Evolutionary conservation across 345 rosid species (phyloP), one percentile per base, ranked within the genome.

Genomic region (Lepidium didymum): DNA sequence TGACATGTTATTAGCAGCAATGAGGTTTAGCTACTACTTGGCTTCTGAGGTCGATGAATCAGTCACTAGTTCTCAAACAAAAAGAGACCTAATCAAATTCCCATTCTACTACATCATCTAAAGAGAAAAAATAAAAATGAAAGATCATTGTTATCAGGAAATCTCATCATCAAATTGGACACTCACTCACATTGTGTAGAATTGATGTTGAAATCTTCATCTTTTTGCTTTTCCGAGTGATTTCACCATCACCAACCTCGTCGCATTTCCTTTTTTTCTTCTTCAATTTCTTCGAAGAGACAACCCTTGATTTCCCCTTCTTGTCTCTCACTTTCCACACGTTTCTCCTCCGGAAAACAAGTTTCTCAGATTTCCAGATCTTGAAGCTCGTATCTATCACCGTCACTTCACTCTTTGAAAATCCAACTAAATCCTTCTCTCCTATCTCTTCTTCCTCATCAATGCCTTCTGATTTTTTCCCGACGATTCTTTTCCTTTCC

Each of bases 381-480:
- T 72, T 68, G 25, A 79, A 82, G 84, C 96, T 88, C 9, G 96
- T 90, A 68, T 94, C 99, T 10, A 94, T 94, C 41, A 94, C 92
- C 3, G 96, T 88, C 79, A 90, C 97, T 69, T 94, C 99, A 58
- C 97, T 88, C 77, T 87, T 88, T 59, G 99, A 88, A 64, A 81
- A 94, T 10, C 96, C 96, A 4, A 81, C 73, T 33, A 93, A 56
- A 77, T 80, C 94, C 72, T 65, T 76, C 65, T 87, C 88, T 19
- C 76, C 82, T 16, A 66, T 52, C 45, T 67, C 70, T 38, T 69
- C 81, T 56, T 63, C 79, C 62, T 61, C 81, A 16, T 67, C 77
- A 38, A 54, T 81, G 7, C 53, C 83, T 4, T 70, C 85, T 6
- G 7, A 29, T 29, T 37, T 70, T 33, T 69, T 79, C 25, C 7